Percentiles rank a stretch among this genome's conserved stretches.
These are phyloP conservation scores for Avena insularis DNA, from an alignment of 176 grass and related monocot species.

Conservation along the genomic window DNA sequence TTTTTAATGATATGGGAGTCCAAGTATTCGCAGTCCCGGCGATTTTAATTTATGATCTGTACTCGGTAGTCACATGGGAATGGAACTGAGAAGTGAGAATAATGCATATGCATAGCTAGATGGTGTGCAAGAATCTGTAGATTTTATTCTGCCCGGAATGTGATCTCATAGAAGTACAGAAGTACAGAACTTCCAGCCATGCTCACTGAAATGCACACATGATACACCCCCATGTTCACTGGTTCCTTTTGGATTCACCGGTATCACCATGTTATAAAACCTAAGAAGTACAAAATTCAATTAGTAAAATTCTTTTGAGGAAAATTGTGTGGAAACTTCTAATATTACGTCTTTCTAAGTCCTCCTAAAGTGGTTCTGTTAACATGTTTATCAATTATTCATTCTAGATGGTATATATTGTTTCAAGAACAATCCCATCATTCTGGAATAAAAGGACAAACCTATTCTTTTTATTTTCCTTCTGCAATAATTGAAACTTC, in stretches of 20 bases:
- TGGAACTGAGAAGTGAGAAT: slow-evolving; percentile 36
- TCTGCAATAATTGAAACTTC: slow-evolving; percentile 1
- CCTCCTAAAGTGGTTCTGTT: not conserved
- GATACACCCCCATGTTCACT: slow-evolving; percentile 35
- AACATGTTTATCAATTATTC: not conserved
- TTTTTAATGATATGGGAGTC: slow-evolving; percentile 24
- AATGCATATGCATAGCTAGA: slow-evolving; percentile 45
- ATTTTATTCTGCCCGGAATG: slow-evolving; percentile 53
- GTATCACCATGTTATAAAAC: not conserved
- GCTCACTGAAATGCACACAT: slow-evolving; percentile 5
- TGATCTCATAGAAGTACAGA: slow-evolving; percentile 23
- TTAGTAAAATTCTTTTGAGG: not conserved
- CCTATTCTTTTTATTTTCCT: not conserved
- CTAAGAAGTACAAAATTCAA: not conserved
- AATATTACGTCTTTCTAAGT: not conserved
- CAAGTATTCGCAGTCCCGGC: not conserved
- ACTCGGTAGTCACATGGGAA: slow-evolving; percentile 49
- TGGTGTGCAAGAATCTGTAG: slow-evolving; percentile 51
- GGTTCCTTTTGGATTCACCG: slow-evolving; percentile 14
- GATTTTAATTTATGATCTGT: slow-evolving; percentile 39
- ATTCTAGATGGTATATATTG: not conserved
- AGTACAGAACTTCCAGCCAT: slow-evolving; percentile 30
- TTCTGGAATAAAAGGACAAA: too few relatives aligned
- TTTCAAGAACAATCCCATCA: not conserved
- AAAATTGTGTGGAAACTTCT: not conserved